Base-by-base conservation (phyloP, 2,329 filamentous ascomycete species). In the Pseudocercospora musae region DNA sequence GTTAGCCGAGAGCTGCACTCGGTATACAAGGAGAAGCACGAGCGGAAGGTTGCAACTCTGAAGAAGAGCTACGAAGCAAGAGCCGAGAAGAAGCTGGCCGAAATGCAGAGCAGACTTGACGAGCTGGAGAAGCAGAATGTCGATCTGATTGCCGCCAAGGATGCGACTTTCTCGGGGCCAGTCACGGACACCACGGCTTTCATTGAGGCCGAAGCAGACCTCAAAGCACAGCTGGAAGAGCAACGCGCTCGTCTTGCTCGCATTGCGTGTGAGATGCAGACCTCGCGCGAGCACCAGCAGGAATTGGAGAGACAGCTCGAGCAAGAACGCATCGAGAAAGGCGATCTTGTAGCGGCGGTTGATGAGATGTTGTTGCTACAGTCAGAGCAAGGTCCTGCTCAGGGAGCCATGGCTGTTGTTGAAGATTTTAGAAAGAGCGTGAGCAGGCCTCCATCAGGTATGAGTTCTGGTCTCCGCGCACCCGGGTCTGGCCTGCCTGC, bases 21-120 rank as follows among this genome's bases (percentile, higher is more conserved):
- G 0, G 84, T 96, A 10, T 99, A 99, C 84, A 98, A 97, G 80
- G 88, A 89, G 74, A 99, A 99, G 79, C 95, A 99, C 75, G 94
- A 98, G 80, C 91, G 89, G 66, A 99, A 99, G 80, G 94, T 98
- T 49, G 86, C 91, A 0, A 94, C 93, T 3, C 82, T 99, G 67
- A 98, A 88, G 74, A 86, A 87, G 70, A 86, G 84, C 72, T 88
- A 98, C 78, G 92, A 97, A 76, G 85, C 85, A 52, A 88, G 94
- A 59, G 95, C 92, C 85, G 92, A 96, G 77, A 96, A 96, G 82
- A 91, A 89, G 72, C 86, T 94, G 60, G 86, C 85, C 58, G 90
- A 94, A 70, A 85, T 96, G 2, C 90, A 96, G 76, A 75, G 76
- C 18, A 87, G 87, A 65, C 82, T 96, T 48, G 87, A 87, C 50